Base-by-base conservation (phyloP, 352 stramenopile genomes). In the Phytopythium kandeliae region DNA sequence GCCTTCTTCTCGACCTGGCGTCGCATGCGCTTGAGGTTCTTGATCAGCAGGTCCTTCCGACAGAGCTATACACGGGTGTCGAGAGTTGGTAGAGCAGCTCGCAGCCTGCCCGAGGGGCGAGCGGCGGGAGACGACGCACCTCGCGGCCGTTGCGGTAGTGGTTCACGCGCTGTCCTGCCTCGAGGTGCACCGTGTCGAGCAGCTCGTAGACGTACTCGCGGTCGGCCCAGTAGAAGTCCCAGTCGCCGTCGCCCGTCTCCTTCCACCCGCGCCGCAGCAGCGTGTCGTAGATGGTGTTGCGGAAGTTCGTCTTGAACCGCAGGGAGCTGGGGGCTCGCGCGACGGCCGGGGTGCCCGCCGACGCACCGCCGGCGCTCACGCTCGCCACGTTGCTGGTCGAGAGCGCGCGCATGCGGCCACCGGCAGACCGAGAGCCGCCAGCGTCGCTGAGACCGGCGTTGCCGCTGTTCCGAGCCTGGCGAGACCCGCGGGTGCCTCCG, bases 31-130 rank as follows among this genome's bases (percentile, higher is more conserved):
- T 98, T 98, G 37, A 98, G 70, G 63, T 98, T 98, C 65, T 98
- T 98, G 55, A 97, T 96, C 55, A 98, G 76, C 2, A 97, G 67
- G 57, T 98, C 92, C 58, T 98, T 98, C 8, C 92, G 71, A 49
- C 88, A 97, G 15, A 98, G 58, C 71, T 93, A n/a, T n/a, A n/a
- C n/a, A n/a, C n/a, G n/a, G n/a, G n/a, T n/a, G n/a, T n/a, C n/a
- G n/a, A n/a, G n/a, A n/a, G n/a, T n/a, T n/a, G n/a, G n/a, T n/a
- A n/a, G n/a, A n/a, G n/a, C n/a, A n/a, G n/a, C 4, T 31, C 4
- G 28, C 28, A 31, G 4, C 4, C 28, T 31, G 28, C 9, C 28
- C 28, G 28, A 31, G 9, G 4, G 47, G 28, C 11, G 7, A 57
- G 21, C 43, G 13, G 24, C 15, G 13, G 48, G 30, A 38, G 22